Percentiles rank a stretch among this genome's conserved stretches.
Conservation (phyloP, 257 asterid genomes). For the Linderniella brevidens region DNA sequence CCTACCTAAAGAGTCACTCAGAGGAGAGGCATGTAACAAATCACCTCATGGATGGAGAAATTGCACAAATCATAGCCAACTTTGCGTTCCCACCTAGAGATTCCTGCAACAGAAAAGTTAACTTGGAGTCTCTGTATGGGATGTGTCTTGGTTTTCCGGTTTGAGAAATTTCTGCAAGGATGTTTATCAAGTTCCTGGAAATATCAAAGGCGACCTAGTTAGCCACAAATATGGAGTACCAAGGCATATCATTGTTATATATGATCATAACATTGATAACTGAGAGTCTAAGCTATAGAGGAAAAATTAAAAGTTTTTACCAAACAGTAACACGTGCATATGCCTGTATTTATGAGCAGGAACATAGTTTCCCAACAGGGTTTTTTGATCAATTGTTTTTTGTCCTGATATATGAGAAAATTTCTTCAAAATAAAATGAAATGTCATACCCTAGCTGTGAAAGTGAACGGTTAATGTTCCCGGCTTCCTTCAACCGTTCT, state of each 20-base stretch:
- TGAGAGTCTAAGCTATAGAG: too few relatives aligned
- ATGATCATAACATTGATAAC: too few relatives aligned
- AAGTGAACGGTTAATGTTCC: constrained; percentile 93
- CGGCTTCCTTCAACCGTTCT: constrained; percentile 97
- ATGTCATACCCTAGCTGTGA: constrained; percentile 82
- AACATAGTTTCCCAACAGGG: too few relatives aligned
- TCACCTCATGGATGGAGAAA: constrained; percentile 85
- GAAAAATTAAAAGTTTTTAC: too few relatives aligned
- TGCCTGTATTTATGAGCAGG: too few relatives aligned
- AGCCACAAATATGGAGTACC: constrained; percentile 7
- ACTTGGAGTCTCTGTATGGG: constrained; percentile 93
- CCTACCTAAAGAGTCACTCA: background rate
- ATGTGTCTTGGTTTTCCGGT: constrained; percentile 94
- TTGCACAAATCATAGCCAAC: constrained; percentile 93
- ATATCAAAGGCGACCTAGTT: constrained; percentile 13
- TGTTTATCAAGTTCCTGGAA: constrained; percentile 82
- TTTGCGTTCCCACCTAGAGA: constrained; percentile 97
- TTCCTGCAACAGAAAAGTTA: constrained; percentile 93
- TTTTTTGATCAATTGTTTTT: too few relatives aligned
- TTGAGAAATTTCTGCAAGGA: constrained; percentile 92
- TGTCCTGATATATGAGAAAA: too few relatives aligned
- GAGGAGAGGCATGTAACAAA: constrained; percentile 2
- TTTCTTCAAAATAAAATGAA: background rate
- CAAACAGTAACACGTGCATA: too few relatives aligned
- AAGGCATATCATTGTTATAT: too few relatives aligned